Conservation (phyloP, 805 yeast species). For the Maudiozyma bulderi region DNA sequence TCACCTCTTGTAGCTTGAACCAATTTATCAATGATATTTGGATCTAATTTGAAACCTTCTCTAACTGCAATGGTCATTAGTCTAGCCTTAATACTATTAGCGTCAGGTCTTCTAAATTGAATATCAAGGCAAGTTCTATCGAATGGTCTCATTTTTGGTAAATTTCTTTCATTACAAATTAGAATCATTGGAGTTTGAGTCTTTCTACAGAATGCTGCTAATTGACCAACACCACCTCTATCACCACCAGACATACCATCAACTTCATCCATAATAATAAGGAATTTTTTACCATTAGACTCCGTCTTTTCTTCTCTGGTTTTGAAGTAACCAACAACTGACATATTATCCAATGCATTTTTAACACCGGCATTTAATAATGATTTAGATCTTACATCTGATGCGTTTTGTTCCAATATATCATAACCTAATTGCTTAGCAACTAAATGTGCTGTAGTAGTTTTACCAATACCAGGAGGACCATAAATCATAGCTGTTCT, state of each 20-base stretch:
- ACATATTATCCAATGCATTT: constrained; percentile 67
- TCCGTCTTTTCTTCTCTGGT: constrained; percentile 20
- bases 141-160: constrained; percentile 94
- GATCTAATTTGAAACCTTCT: constrained; percentile 73
- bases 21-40: constrained; percentile 70
- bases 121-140: constrained; percentile 73
- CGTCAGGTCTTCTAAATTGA: constrained; percentile 83
- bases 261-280: constrained; percentile 94
- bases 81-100: constrained; percentile 69
- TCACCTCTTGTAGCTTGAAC: constrained; percentile 83
- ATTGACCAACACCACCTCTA: constrained; percentile 94
- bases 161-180: constrained; percentile 84
- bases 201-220: constrained; percentile 75
- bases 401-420: constrained; percentile 68
- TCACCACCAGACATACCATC: constrained; percentile 99
- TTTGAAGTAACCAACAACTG: constrained; percentile 69
- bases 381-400: constrained; percentile 83
- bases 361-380: constrained; percentile 60
- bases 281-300: constrained; percentile 48
- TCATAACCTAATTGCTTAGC: constrained; percentile 65
- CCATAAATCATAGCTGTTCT: constrained; percentile 83
- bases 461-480: constrained; percentile 81
- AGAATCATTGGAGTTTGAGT: constrained; percentile 86
- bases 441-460: constrained; percentile 70
- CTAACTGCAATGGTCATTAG: constrained; percentile 83